phyloP scores from a whole-genome alignment of 2,329 filamentous ascomycete genomes.

The Fusarium sp. region DNA sequence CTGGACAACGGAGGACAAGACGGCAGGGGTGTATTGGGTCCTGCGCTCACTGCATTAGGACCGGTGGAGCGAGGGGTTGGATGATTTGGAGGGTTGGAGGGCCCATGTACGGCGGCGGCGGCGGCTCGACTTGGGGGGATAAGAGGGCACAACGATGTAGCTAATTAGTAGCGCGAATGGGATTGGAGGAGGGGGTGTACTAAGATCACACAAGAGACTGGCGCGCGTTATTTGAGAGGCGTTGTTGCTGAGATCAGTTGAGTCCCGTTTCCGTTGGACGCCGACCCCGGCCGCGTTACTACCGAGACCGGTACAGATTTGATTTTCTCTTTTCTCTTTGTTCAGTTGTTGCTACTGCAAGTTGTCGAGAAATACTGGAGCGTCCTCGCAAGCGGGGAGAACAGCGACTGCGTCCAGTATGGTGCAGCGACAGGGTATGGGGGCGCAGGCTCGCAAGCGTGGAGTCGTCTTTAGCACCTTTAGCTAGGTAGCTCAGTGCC shows the following conservation, averaged over 20 bases:
- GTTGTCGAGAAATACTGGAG: constrained; percentile 35
- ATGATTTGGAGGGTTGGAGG: constrained; percentile 44
- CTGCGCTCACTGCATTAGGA: constrained; percentile 46
- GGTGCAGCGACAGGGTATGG: constrained; percentile 29
- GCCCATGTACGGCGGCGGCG: constrained; percentile 46
- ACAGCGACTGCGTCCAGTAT: constrained; percentile 20
- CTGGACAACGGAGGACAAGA: constrained; percentile 45
- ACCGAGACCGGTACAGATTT: constrained; percentile 34
- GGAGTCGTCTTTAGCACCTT: constrained; percentile 29
- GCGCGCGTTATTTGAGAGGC: constrained; percentile 39
- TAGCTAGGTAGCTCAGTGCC: constrained; percentile 19
- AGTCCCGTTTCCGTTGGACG: constrained; percentile 41
- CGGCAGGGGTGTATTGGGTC: constrained; percentile 47
- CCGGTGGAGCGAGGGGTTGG: constrained; percentile 48
- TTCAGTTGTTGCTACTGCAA: constrained; percentile 37
- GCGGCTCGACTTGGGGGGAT: constrained; percentile 47
- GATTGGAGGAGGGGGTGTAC: constrained; percentile 44
- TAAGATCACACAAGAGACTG: constrained; percentile 38
- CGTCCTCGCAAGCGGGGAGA: constrained; percentile 28
- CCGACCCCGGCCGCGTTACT: constrained; percentile 43
- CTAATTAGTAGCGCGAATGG: constrained; percentile 40
- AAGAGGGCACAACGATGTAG: constrained; percentile 44
- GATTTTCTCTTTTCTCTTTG: constrained; percentile 35
- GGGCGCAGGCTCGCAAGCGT: constrained; percentile 32
- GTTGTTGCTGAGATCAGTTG: constrained; percentile 36